Evolutionary conservation across 2,329 filamentous ascomycete genomes (phyloP).

Genomic region (Neodidymelliopsis sp.): DNA sequence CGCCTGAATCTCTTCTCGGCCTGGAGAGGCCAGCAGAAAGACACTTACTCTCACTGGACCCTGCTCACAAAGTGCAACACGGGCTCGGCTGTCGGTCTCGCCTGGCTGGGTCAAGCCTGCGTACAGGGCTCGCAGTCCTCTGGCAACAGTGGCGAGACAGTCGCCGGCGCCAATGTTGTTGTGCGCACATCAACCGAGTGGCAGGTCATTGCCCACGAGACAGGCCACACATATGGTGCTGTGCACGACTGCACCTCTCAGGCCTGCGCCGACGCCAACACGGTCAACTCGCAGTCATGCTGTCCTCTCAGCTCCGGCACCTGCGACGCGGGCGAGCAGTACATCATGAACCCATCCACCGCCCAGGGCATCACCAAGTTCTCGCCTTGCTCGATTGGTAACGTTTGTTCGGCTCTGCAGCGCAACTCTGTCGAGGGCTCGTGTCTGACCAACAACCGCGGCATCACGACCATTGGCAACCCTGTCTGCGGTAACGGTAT

Average conservation of each 20-base stretch:
- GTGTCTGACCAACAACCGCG: conserved; percentile 86
- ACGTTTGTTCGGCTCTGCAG: conserved; percentile 87
- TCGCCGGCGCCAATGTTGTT: conserved; percentile 89
- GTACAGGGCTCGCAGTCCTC: conserved; percentile 61
- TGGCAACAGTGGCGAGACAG: conserved; percentile 68
- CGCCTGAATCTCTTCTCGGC: conserved; percentile 86
- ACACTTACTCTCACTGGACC: conserved; percentile 93
- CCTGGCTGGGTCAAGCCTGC: conserved; percentile 92
- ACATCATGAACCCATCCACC: conserved; percentile 97
- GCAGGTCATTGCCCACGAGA: conserved; percentile 96
- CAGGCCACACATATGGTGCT: conserved; percentile 92
- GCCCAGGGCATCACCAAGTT: conserved; percentile 76
- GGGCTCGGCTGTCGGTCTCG: conserved; percentile 83
- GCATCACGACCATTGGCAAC: conserved; percentile 80
- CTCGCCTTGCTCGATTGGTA: conserved; percentile 88
- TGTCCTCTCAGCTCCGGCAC: conserved; percentile 74
- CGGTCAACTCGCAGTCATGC: conserved; percentile 71
- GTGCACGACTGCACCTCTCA: conserved; percentile 84
- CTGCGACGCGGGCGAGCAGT: conserved; percentile 80
- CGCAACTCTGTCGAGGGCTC: conserved; percentile 76
- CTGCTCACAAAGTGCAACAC: conserved; percentile 83
- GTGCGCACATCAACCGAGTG: conserved; percentile 84
- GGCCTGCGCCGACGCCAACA: conserved; percentile 71
- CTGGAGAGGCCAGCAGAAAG: conserved; percentile 81
- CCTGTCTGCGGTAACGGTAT: conserved; percentile 96